phyloP scores from a whole-genome alignment of 257 asterid genomes.

The Nyctanthes arbortristis region DNA sequence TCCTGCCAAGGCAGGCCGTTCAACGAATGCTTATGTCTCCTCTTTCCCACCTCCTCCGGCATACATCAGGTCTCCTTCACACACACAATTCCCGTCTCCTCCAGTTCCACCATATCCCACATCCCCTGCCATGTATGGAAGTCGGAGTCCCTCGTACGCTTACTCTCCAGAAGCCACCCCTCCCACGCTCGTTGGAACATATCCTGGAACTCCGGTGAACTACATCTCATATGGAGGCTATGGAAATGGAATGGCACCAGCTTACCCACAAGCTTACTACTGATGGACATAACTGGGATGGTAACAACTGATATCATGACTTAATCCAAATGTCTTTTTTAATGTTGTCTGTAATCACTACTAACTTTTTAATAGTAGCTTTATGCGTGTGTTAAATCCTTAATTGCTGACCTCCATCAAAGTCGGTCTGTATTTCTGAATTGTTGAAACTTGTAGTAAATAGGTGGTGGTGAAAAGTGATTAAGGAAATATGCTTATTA shows the following conservation, averaged over 20 bases:
- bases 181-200: slow-evolving; percentile 49
- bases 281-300: slow-evolving; percentile 63
- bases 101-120: slow-evolving; percentile 79
- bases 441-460: slow-evolving; percentile 66
- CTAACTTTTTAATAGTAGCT: slow-evolving; percentile 92
- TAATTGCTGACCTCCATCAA: slow-evolving; percentile 63
- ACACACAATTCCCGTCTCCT: slow-evolving; percentile 71
- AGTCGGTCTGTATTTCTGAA: slow-evolving; percentile 85
- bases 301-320: slow-evolving; percentile 85
- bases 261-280: slow-evolving; percentile 98
- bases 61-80: slow-evolving; percentile 77
- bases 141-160: slow-evolving; percentile 72
- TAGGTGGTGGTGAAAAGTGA: slow-evolving; percentile 84
- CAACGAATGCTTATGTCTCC: slow-evolving; percentile 95
- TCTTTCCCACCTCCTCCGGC: slow-evolving; percentile 93
- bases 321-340: slow-evolving; percentile 51
- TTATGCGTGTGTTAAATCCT: slow-evolving; percentile 83
- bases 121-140: slow-evolving; percentile 57
- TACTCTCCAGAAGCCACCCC: slow-evolving; percentile 89
- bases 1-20: slow-evolving; percentile 99
- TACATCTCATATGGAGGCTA: slow-evolving; percentile 80
- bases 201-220: slow-evolving; percentile 72
- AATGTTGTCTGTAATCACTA: slow-evolving; percentile 84
- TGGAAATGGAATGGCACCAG: slow-evolving; percentile 71
- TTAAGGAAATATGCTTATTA: slow-evolving; percentile 21